Evolutionary conservation across 768 basidiomycete genomes (phyloP), one percentile per base, ranked within the genome.

Genomic region (Panaeolus cyanescens): DNA sequence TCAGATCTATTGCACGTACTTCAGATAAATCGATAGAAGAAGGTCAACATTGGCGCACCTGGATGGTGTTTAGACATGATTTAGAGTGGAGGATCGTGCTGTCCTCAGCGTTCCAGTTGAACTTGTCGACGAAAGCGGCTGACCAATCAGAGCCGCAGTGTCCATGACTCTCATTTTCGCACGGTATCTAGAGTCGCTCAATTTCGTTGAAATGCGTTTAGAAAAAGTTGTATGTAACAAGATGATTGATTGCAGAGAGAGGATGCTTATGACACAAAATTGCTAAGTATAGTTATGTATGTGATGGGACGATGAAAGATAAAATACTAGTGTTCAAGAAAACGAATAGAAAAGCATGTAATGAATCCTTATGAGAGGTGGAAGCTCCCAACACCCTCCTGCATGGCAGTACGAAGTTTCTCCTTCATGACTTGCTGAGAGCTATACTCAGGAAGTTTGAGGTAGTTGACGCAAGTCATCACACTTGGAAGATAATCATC

Each of bases 381-480:
- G 92, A 99, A 99, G 70, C 93, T 94, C 56, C 95, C 95, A 60
- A 93, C 90, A 39, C 97, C 97, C 76, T 99, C 97, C 67, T 87
- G 85, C 80, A 97, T 93, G 34, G 97, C 96, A 32, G 85, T 80
- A 56, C 80, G 80, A 65, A 99, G 75, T 72, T 95, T 96, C 73
- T 92, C 87, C 68, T 79, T 82, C 87, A 99, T 90, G 36, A 93
- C 87, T 33, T 80, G 83, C 75, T 92, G 95, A 28, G 90, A 88
- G 59, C 92, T 93, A 73, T 99, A 99, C 70, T 98, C 95, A 0
- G 96, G 96, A 65, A 98, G 80, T 75, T 99, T 99, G 70, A 99
- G 79, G 71, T 95, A 96, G 75, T 95, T 95, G 62, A 95, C 96
- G 74, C 97, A 99, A 3, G 97, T 99, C 97, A 99, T 99, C 31